Evolutionary conservation across 2,329 filamentous ascomycete genomes (phyloP).

Genomic region (Paecilomyces fulvus): DNA sequence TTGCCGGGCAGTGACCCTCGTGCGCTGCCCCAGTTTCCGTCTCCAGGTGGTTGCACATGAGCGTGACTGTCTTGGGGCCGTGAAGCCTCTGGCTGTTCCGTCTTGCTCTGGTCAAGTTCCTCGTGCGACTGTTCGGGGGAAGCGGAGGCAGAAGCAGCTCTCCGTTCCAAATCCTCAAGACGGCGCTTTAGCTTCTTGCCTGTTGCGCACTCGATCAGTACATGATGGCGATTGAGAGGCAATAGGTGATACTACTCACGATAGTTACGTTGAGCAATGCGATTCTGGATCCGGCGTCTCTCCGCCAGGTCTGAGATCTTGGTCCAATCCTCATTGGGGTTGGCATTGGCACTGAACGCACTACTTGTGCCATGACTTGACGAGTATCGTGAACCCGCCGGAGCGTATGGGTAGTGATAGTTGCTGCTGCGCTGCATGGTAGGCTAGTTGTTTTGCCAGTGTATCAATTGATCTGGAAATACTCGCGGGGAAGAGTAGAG

Average conservation of each 20-base stretch:
- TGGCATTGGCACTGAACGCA: conserved; percentile 88
- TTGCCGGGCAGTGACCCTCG: conserved; percentile 26
- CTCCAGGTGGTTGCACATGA: conserved; percentile 19
- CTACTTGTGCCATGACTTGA: conserved; percentile 74
- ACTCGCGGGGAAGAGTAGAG: not conserved
- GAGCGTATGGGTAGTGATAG: conserved; percentile 20
- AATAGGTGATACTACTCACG: conserved; percentile 50
- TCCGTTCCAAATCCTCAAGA: conserved; percentile 55
- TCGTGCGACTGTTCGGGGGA: conserved; percentile 52
- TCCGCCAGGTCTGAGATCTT: conserved; percentile 97
- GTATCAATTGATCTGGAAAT: not conserved
- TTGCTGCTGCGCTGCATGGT: conserved; percentile 25
- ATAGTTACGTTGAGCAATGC: conserved; percentile 96
- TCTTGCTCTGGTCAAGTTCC: conserved; percentile 37
- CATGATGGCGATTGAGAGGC: not conserved
- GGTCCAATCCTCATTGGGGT: conserved; percentile 97
- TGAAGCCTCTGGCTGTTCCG: conserved; percentile 14
- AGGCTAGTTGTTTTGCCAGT: not conserved
- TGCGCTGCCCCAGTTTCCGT: conserved; percentile 13
- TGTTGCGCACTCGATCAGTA: conserved; percentile 14
- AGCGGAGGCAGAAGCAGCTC: conserved; percentile 52
- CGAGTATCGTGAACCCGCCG: conserved; percentile 53
- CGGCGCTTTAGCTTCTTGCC: conserved; percentile 62
- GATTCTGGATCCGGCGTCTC: conserved; percentile 88
- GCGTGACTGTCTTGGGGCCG: conserved; percentile 13